Base-by-base conservation (phyloP, 805 yeast species). In the Danielozyma ontarioensis region DNA sequence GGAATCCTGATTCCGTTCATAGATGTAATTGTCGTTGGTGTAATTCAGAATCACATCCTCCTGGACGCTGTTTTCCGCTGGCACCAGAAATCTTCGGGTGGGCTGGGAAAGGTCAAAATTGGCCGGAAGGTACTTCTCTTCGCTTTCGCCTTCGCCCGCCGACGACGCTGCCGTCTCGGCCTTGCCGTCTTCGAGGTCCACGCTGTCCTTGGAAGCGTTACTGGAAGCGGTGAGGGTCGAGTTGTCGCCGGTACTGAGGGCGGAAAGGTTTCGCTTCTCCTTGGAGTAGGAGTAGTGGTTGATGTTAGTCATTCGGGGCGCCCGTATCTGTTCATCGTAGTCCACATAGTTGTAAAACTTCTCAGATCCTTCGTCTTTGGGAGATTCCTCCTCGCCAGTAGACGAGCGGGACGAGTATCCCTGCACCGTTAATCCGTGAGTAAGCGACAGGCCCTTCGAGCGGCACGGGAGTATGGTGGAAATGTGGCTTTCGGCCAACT, bases 271-370 rank as follows among this genome's bases (percentile, higher is more conserved):
- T 15, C 27, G 15, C 14, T 29, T 30, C 6, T 23, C 26, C 19
- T 27, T 32, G 10, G 17, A 29, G 32, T 50, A 51, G 2, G 57
- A 56, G 34, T 55, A 56, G 32, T 48, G 52, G 28, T 47, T 51
- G 33, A 50, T 45, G 41, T 42, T 61, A n/a, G 67, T 59, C 74
- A 72, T 69, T 31, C 77, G 49, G 8, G 79, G 79, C 23, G 77
- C 76, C 36, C 79, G 50, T 31, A 74, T 74, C 44, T 72, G 73
- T 38, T 73, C 76, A 42, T 73, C 74, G 41, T 72, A 73, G 47
- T 73, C 65, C 38, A 66, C 10, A 10, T 19, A 6, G 22, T 19
- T 19, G 22, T 19, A 19, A 19, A 19, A 10, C 10, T 10, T 6
- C 10, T 19, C 22, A 19, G n/a, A n/a, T n/a, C n/a, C n/a, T n/a